Percentiles rank a stretch among this genome's conserved stretches.
phyloP scores from a whole-genome alignment of 495 filamentous ascomycete genomes.

The Evernia prunastri region DNA sequence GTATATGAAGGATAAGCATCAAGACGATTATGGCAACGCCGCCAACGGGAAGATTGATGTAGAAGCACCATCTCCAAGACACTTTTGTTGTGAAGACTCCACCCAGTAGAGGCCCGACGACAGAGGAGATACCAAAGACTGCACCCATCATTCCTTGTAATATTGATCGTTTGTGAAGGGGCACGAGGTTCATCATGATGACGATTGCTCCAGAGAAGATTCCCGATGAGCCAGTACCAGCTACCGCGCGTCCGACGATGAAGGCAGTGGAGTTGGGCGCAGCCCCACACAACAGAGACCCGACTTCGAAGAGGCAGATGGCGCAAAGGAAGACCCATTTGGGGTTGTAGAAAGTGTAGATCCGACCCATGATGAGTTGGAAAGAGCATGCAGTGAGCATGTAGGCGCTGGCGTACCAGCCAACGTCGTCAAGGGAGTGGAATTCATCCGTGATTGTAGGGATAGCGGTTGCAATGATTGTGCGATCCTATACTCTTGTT shows the following conservation, averaged over 20 bases:
- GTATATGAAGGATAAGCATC: slow-evolving; percentile 41
- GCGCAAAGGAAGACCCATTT: slow-evolving; percentile 48
- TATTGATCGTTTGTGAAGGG: slow-evolving; percentile 44
- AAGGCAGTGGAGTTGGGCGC: slow-evolving; percentile 62
- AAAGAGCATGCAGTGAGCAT: slow-evolving; percentile 63
- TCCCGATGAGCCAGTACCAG: slow-evolving; percentile 47
- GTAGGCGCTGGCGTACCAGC: slow-evolving; percentile 61
- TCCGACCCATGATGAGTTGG: slow-evolving; percentile 64
- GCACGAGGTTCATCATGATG: slow-evolving; percentile 51
- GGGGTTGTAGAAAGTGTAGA: slow-evolving; percentile 68
- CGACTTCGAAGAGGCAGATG: slow-evolving; percentile 53
- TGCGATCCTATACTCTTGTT: slow-evolving; percentile 14
- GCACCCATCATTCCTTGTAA: slow-evolving; percentile 43
- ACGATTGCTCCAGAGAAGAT: slow-evolving; percentile 47
- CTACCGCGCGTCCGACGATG: slow-evolving; percentile 56
- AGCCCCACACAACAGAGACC: slow-evolving; percentile 63
- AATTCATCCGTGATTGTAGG: slow-evolving; percentile 67
- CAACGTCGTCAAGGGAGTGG: slow-evolving; percentile 55
- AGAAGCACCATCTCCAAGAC: slow-evolving; percentile 56
- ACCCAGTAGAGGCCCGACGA: slow-evolving; percentile 38
- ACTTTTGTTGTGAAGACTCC: slow-evolving; percentile 32
- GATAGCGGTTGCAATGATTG: slow-evolving; percentile 37
- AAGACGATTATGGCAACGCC: slow-evolving; percentile 45
- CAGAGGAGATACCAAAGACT: slow-evolving; percentile 51
- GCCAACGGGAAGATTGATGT: slow-evolving; percentile 57